Evolutionary conservation across 2,329 filamentous ascomycete species (phyloP).

Genomic region (Lanzia echinophila): DNA sequence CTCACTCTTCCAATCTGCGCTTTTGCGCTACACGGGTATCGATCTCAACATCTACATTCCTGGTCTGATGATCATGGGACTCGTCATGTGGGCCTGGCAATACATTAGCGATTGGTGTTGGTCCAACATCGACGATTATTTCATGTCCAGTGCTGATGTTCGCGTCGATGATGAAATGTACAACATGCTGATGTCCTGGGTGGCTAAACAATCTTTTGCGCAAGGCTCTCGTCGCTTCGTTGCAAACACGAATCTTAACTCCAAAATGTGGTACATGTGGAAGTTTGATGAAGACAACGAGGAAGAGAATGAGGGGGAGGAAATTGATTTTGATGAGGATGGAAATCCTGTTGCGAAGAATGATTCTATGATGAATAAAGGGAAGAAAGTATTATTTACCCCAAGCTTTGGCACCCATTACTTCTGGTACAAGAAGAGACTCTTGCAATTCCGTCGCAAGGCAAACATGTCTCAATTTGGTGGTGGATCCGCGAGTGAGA

Average conservation of each 20-base stretch:
- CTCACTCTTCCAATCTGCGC: slow-evolving; percentile 46
- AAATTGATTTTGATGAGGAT: slow-evolving; percentile 22
- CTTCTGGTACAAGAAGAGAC: slow-evolving; percentile 57
- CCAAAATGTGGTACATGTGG: slow-evolving; percentile 44
- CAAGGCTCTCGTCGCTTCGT: slow-evolving; percentile 54
- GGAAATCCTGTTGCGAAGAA: slow-evolving; percentile 16
- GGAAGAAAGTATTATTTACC: slow-evolving; percentile 48
- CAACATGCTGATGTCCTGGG: slow-evolving; percentile 66
- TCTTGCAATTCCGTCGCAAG: slow-evolving; percentile 51
- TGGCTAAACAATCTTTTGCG: slow-evolving; percentile 55
- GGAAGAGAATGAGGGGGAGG: slow-evolving; percentile 37
- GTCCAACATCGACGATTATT: slow-evolving; percentile 43
- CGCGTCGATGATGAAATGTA: slow-evolving; percentile 66
- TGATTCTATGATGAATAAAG: slow-evolving; percentile 33
- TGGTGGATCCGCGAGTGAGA: slow-evolving; percentile 40
- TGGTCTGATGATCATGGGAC: slow-evolving; percentile 43
- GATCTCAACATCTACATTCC: slow-evolving; percentile 59
- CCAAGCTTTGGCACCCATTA: slow-evolving; percentile 60
- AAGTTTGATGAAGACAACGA: slow-evolving; percentile 37
- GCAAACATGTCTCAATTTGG: slow-evolving; percentile 40
- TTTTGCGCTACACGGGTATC: slow-evolving; percentile 51
- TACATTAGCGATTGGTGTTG: slow-evolving; percentile 46
- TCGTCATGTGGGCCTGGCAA: slow-evolving; percentile 44
- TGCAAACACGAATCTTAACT: slow-evolving; percentile 55
- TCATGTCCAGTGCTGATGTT: slow-evolving; percentile 61